Percentiles rank a stretch among this genome's conserved stretches.
phyloP scores from a whole-genome alignment of 1,284 basidiomycete species.

The Ustilago trichophora region DNA sequence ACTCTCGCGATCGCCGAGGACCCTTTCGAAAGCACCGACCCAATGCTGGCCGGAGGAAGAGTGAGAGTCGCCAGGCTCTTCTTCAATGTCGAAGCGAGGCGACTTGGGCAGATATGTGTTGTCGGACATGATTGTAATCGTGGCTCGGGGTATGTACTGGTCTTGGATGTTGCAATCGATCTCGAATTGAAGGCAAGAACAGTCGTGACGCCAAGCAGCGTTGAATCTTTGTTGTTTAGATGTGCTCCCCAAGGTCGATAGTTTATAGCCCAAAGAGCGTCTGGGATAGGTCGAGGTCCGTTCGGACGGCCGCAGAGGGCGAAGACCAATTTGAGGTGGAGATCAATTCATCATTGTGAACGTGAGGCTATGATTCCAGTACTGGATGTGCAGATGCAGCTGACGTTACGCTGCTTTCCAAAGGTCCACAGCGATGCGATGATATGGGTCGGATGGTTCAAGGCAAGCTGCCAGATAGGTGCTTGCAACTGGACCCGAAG shows the following conservation, averaged over 20 bases:
- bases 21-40: conserved; percentile 62
- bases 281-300: conserved; percentile 18
- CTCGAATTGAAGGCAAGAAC: too few species aligned
- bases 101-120: conserved; percentile 14
- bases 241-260: too few species aligned
- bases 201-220: too few species aligned
- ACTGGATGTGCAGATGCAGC: conserved; percentile 19
- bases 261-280: not conserved
- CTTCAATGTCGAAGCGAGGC: conserved; percentile 49
- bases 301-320: conserved; percentile 44
- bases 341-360: conserved; percentile 36
- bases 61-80: conserved; percentile 45
- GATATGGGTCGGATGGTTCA: not conserved
- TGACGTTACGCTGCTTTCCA: conserved; percentile 6
- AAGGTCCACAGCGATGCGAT: too few species aligned
- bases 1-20: conserved; percentile 58
- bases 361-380: conserved; percentile 8
- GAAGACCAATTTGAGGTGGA: conserved; percentile 19
- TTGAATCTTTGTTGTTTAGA: too few species aligned
- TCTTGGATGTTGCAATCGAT: too few species aligned
- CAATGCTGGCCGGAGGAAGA: conserved; percentile 28
- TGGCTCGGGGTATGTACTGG: too few species aligned
- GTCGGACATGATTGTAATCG: conserved; percentile 42
- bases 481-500: too few species aligned
- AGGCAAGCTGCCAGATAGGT: too few species aligned